Evolutionary conservation across 345 rosid genomes (phyloP), one percentile per base, ranked within the genome.

Genomic region (Citrus glauca): DNA sequence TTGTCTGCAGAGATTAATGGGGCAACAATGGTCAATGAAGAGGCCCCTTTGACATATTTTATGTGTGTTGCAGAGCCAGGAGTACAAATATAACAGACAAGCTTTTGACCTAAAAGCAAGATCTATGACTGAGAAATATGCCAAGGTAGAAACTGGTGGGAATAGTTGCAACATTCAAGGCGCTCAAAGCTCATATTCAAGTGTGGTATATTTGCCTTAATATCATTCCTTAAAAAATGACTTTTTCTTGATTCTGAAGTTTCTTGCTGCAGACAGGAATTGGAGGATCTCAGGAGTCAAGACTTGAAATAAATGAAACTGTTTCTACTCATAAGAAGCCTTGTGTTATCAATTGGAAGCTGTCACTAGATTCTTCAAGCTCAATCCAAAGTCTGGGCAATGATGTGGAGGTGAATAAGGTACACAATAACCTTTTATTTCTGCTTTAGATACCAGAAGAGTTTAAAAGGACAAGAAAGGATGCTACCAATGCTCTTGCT

Each of bases 71-170:
- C 91, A 92, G 96, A 94, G 97, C 80, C 85, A 83, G 84, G 97
- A 94, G 78, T 91, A 88, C 81, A 94, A 94, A 79, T 90, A 94
- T 82, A 91, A 90, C 78, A 83, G 92, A 81, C 94, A 88, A 81
- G 82, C 80, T 73, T 94, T 94, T 78, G 91, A 92, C 65, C 88
- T 70, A 48, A 92, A 91, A 76, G 98, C 97, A 7, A 73, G 88
- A 62, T 85, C 85, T 20, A 88, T 92, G 94, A 90, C 95, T 4
- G 86, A 88, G 81, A 90, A 87, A 80, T 86, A 82, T 85, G 97
- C 97, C 55, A 85, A 69, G 79, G 83, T 79, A 79, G 88, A 84
- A 55, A 81, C 71, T 65, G 50, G 81, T 78, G 86, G 75, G 71
- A 85, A 77, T 69, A 76, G 77, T 69, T 80, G 62, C 71, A 48